Conservation (phyloP, 2,329 filamentous ascomycete genomes). For the Aspergillus ibericus region DNA sequence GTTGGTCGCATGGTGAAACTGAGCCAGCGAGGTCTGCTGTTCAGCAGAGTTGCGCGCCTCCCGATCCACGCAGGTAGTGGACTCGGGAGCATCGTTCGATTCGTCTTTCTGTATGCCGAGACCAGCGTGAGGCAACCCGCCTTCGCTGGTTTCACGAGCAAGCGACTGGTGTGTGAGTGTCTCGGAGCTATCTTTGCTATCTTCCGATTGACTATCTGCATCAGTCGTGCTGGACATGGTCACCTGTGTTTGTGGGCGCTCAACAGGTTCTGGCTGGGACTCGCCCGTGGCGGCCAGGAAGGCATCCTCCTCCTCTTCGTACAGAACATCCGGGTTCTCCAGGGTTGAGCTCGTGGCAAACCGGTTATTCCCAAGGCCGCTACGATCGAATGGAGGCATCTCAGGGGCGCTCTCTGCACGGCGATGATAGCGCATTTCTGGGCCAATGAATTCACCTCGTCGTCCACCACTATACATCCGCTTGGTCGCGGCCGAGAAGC, state of each 20-base stretch:
- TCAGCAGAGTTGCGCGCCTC: conserved; percentile 4
- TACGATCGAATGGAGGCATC: conserved; percentile 50
- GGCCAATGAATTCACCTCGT: conserved; percentile 47
- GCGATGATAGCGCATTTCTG: conserved; percentile 52
- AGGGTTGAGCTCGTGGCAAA: conserved; percentile 41
- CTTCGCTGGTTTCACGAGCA: conserved; percentile 5
- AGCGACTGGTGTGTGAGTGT: conserved; percentile 27
- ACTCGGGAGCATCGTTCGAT: conserved; percentile 3
- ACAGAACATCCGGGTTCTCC: conserved; percentile 49
- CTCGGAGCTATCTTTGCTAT: conserved; percentile 26
- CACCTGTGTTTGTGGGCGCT: conserved; percentile 8
- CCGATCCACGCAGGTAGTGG: background rate
- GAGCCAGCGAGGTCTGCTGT: conserved; percentile 9
- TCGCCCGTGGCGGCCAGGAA: conserved; percentile 45
- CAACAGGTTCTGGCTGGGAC: conserved; percentile 24
- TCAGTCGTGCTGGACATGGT: conserved; percentile 8
- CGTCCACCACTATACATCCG: conserved; percentile 52
- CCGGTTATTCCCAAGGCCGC: conserved; percentile 37
- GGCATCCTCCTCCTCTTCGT: conserved; percentile 53
- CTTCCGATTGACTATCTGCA: conserved; percentile 24
- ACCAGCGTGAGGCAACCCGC: conserved; percentile 20
- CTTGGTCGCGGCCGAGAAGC: conserved; percentile 42
- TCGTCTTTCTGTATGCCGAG: conserved; percentile 31
- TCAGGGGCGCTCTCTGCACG: conserved; percentile 52
- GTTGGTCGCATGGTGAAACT: conserved; percentile 21